Evolutionary conservation across 2,329 filamentous ascomycete genomes (phyloP).

Genomic region (Penicillium sp.): DNA sequence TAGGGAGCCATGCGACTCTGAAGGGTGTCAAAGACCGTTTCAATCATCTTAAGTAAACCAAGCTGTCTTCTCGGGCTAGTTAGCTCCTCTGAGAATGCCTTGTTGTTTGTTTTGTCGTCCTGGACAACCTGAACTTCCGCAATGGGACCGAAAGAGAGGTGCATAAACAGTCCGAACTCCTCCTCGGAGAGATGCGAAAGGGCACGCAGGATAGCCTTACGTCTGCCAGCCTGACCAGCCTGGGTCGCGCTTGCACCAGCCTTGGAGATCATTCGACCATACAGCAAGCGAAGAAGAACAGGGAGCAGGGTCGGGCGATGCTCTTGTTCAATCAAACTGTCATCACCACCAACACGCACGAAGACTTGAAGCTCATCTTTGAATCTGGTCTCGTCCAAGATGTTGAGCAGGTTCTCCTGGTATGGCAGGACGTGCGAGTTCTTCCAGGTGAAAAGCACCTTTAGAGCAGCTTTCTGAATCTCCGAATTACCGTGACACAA

Average conservation of each 20-base stretch:
- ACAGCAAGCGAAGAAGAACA: conserved; percentile 80
- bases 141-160: conserved; percentile 75
- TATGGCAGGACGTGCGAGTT: conserved; percentile 72
- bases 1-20: conserved; percentile 71
- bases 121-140: conserved; percentile 61
- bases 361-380: conserved; percentile 92
- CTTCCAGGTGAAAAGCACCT: conserved; percentile 88
- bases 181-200: conserved; percentile 72
- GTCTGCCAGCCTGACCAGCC: conserved; percentile 76
- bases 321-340: conserved; percentile 67
- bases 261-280: conserved; percentile 83
- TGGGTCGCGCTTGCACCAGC: conserved; percentile 74
- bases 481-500: conserved; percentile 87
- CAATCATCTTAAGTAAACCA: conserved; percentile 88
- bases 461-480: conserved; percentile 80
- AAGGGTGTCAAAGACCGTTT: conserved; percentile 81
- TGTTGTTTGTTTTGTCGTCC: conserved; percentile 50
- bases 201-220: conserved; percentile 71
- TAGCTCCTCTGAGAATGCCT: conserved; percentile 58
- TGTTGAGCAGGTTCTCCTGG: conserved; percentile 78
- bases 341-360: conserved; percentile 67
- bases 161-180: conserved; percentile 78
- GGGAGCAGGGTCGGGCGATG: conserved; percentile 78
- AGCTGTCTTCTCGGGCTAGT: conserved; percentile 76
- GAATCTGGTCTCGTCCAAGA: conserved; percentile 88